A percentile compares a stretch with the other conserved stretches of the same genome.
These are phyloP conservation scores for Termitomyces titanicus DNA, from an alignment of 768 basidiomycete genomes.

Conservation along the genomic window DNA sequence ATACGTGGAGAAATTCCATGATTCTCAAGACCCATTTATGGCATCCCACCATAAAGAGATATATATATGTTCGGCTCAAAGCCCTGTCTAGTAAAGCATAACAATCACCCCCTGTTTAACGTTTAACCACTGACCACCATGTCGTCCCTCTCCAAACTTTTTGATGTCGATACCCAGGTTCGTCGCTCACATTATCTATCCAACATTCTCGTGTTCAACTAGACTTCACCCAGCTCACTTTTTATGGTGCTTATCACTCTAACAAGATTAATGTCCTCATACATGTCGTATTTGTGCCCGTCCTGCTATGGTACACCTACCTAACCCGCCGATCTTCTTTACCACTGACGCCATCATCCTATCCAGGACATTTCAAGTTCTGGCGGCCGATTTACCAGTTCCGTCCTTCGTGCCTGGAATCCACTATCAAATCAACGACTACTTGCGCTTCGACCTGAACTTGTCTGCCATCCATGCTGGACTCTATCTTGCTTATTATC, in stretches of 20 bases:
- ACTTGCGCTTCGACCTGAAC: constrained; percentile 71
- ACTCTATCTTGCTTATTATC: constrained; percentile 72
- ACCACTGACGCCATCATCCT: constrained; percentile 4
- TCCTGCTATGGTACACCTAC: constrained; percentile 67
- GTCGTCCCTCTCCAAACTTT: constrained; percentile 37
- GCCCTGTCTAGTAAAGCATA: constrained; percentile 3
- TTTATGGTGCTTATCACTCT: constrained; percentile 92
- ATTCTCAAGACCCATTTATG: constrained; percentile 11
- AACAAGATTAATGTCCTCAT: constrained; percentile 81
- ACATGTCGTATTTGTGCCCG: constrained; percentile 82
- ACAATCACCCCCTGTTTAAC: constrained; percentile 10
- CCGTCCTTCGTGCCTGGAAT: constrained; percentile 52
- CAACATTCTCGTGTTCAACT: constrained; percentile 5
- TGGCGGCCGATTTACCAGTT: constrained; percentile 45
- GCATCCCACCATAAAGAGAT: constrained; percentile 16
- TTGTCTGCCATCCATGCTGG: constrained; percentile 54
- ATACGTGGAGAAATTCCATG: constrained; percentile 15
- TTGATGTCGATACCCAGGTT: constrained; percentile 74
- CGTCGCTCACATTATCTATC: constrained; percentile 8
- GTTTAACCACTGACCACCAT: constrained; percentile 20
- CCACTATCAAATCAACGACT: constrained; percentile 51
- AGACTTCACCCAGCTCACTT: constrained; percentile 57
- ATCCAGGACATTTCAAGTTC: constrained; percentile 59
- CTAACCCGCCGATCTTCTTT: not conserved
- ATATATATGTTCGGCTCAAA: constrained; percentile 14